Evolutionary conservation across 495 filamentous ascomycete genomes (phyloP).

Genomic region (Hypoxylon intermedium): DNA sequence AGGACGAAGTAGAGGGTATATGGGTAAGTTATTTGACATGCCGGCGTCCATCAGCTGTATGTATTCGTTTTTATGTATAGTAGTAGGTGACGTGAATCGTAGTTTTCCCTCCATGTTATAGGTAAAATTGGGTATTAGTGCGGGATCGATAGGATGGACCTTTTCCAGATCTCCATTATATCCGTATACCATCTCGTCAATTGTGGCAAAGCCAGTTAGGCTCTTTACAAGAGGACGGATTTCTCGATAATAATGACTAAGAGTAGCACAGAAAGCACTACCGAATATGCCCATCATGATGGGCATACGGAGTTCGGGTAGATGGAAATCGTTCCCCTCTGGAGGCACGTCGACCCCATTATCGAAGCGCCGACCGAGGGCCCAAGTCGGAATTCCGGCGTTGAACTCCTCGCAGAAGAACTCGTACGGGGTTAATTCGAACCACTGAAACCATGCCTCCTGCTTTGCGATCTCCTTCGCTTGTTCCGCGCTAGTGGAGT

Average conservation of each 20-base stretch:
- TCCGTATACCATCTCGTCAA: conserved; percentile 88
- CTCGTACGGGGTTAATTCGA: conserved; percentile 94
- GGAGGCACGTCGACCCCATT: conserved; percentile 69
- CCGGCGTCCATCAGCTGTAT: conserved; percentile 95
- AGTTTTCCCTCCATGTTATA: conserved; percentile 78
- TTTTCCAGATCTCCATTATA: conserved; percentile 82
- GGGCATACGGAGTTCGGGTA: conserved; percentile 83
- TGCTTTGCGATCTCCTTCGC: conserved; percentile 69
- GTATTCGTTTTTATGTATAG: conserved; percentile 70
- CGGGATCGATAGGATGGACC: conserved; percentile 88
- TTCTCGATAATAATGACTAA: conserved; percentile 95
- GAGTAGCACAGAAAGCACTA: conserved; percentile 91
- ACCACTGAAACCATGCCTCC: conserved; percentile 97
- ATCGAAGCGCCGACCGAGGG: conserved; percentile 81
- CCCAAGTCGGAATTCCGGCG: conserved; percentile 95
- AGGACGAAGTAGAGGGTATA: conserved; percentile 89
- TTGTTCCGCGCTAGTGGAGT: conserved; percentile 55
- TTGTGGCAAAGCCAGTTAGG: conserved; percentile 72
- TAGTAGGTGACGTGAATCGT: conserved; percentile 74
- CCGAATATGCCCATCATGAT: conserved; percentile 92
- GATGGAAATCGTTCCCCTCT: conserved; percentile 56
- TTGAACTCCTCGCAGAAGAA: conserved; percentile 89
- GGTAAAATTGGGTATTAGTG: conserved; percentile 84
- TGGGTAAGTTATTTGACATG: conserved; percentile 96
- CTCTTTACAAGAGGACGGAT: conserved; percentile 78